Evolutionary conservation across 495 filamentous ascomycete genomes (phyloP).

Genomic region (Daldinia caldariorum): DNA sequence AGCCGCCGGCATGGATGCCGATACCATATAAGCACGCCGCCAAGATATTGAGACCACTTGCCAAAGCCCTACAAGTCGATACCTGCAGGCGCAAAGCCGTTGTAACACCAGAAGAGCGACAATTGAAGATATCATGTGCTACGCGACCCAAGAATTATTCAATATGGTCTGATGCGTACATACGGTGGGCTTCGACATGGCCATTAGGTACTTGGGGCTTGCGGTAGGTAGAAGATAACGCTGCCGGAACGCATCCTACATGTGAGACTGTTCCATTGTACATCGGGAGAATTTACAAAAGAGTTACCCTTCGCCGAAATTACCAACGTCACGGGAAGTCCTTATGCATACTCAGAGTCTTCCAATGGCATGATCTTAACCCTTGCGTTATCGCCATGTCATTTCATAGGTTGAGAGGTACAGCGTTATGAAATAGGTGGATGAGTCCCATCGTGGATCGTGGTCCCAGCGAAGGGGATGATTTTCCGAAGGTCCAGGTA

Average conservation of each 20-base stretch:
- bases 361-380: conserved; percentile 21
- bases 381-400: background rate
- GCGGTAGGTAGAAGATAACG: background rate
- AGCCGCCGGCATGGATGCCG: conserved; percentile 39
- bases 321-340: background rate
- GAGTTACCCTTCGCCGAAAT: background rate
- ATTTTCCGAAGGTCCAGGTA: conserved; percentile 6
- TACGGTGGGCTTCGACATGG: background rate
- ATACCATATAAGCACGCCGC: conserved; percentile 25
- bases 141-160: background rate
- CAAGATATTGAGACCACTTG: conserved; percentile 26
- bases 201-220: background rate
- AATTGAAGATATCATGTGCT: background rate
- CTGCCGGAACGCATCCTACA: background rate
- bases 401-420: conserved; percentile 4
- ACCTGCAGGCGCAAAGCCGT: conserved; percentile 9
- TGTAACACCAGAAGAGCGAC: background rate
- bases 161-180: background rate
- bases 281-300: background rate
- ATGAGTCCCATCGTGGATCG: conserved; percentile 1
- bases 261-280: no score
- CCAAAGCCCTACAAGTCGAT: conserved; percentile 29
- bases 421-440: conserved; percentile 8
- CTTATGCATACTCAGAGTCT: background rate
- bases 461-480: conserved; percentile 11